Evolutionary conservation across 768 basidiomycete species (phyloP).

Genomic region (Austroboletus festivus): DNA sequence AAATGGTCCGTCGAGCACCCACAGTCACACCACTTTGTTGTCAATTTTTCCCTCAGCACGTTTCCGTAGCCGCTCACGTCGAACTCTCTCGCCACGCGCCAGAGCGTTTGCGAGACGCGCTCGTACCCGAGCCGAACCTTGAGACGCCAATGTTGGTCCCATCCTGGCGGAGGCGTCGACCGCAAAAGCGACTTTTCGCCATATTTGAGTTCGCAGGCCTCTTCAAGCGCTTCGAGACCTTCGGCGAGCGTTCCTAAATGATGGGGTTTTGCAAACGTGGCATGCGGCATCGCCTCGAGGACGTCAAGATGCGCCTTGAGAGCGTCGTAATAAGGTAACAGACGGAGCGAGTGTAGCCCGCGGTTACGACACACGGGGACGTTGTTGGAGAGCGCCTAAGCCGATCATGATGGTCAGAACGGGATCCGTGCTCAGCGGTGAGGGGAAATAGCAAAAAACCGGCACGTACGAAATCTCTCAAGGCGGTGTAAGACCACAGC

Average conservation of each 20-base stretch:
- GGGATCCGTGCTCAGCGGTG: neutral
- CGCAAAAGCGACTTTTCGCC: slow-evolving; percentile 34
- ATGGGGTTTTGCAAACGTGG: slow-evolving; percentile 62
- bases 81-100: slow-evolving; percentile 69
- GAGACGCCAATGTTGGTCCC: slow-evolving; percentile 55
- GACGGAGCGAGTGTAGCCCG: slow-evolving; percentile 63
- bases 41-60: slow-evolving; percentile 68
- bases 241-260: slow-evolving; percentile 58
- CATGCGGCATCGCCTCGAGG: slow-evolving; percentile 54
- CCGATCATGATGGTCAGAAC: neutral
- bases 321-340: slow-evolving; percentile 58
- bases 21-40: slow-evolving; percentile 77
- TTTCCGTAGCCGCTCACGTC: slow-evolving; percentile 70
- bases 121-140: slow-evolving; percentile 67
- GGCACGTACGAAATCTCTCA: slow-evolving; percentile 66
- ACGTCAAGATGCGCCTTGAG: slow-evolving; percentile 60
- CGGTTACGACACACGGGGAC: slow-evolving; percentile 60
- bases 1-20: slow-evolving; percentile 78
- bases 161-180: slow-evolving; percentile 38
- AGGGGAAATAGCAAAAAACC: neutral
- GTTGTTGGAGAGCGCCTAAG: slow-evolving; percentile 69
- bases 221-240: slow-evolving; percentile 61
- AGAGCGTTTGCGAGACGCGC: slow-evolving; percentile 58
- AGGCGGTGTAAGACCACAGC: slow-evolving; percentile 74
- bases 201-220: slow-evolving; percentile 59